Percentiles rank a stretch among this genome's conserved stretches.
Evolutionary conservation across 306 rosid species (phyloP).

Genomic region (Abrus precatorius): DNA sequence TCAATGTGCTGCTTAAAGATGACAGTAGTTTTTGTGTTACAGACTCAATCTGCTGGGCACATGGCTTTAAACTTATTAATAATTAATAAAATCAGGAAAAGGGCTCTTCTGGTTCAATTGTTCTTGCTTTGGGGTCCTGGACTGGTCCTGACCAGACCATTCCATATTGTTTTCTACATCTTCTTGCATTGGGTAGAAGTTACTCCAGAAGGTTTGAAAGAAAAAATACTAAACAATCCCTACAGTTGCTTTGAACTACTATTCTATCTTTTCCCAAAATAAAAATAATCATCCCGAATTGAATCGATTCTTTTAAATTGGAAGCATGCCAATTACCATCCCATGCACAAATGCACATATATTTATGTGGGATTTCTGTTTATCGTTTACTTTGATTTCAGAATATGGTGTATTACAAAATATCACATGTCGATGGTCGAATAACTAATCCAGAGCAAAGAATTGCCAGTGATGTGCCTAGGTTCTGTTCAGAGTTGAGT

Average conservation of each 20-base stretch:
- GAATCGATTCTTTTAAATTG: not conserved
- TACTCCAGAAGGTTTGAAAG: not conserved
- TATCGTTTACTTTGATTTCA: slow-evolving; percentile 56
- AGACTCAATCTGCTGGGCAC: not conserved
- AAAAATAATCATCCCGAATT: not conserved
- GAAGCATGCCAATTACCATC: not conserved
- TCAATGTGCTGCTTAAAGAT: not conserved
- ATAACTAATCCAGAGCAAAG: slow-evolving; percentile 86
- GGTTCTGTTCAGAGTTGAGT: slow-evolving; percentile 88
- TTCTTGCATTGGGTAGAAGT: slow-evolving; percentile 27
- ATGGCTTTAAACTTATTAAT: not conserved
- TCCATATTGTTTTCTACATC: slow-evolving; percentile 12
- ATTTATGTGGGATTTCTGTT: slow-evolving; percentile 6
- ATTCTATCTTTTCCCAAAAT: not conserved
- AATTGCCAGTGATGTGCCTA: slow-evolving; percentile 89
- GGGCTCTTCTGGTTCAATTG: slow-evolving; percentile 14
- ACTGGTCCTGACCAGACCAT: not conserved
- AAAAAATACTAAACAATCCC: not conserved
- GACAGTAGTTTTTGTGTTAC: not conserved
- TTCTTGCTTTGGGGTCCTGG: slow-evolving; percentile 29
- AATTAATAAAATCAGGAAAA: not conserved
- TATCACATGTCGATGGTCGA: slow-evolving; percentile 89
- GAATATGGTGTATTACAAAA: slow-evolving; percentile 91
- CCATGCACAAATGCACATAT: not conserved
- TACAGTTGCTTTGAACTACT: slow-evolving; percentile 7